A percentile compares a stretch with the other conserved stretches of the same genome.
phyloP scores from a whole-genome alignment of 2,329 filamentous ascomycete species.

The Coniochaeta sp. region DNA sequence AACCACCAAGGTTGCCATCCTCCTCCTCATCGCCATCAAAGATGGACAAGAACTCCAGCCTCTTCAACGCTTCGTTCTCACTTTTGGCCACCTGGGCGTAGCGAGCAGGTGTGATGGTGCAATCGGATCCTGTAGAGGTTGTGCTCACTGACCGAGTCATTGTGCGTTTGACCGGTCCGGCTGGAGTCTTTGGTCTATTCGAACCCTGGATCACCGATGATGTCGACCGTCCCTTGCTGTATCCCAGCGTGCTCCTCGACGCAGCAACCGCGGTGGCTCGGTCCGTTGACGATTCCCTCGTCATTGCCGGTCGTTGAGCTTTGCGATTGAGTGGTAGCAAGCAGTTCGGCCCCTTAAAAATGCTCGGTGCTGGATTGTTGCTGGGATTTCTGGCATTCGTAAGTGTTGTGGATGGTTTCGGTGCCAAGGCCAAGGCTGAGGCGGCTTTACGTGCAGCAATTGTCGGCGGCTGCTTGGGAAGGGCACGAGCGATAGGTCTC shows the following conservation, averaged over 20 bases:
- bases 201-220: slow-evolving; percentile 34
- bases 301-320: slow-evolving; percentile 31
- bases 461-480: slow-evolving; percentile 32
- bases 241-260: slow-evolving; percentile 78
- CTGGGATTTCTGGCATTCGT: slow-evolving; percentile 12
- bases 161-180: slow-evolving; percentile 8
- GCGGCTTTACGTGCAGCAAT: slow-evolving; percentile 48
- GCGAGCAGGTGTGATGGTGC: slow-evolving; percentile 40
- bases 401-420: slow-evolving; percentile 14
- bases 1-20: slow-evolving; percentile 28
- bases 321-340: slow-evolving; percentile 17
- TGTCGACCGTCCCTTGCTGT: slow-evolving; percentile 64
- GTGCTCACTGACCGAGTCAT: slow-evolving; percentile 25
- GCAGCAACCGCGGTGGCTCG: slow-evolving; percentile 55
- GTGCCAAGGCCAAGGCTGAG: slow-evolving; percentile 38
- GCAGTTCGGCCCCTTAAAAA: slow-evolving; percentile 19
- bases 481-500: slow-evolving; percentile 10
- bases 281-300: slow-evolving; percentile 43
- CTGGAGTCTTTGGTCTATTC: slow-evolving; percentile 9
- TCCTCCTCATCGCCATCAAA: slow-evolving; percentile 45
- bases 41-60: slow-evolving; percentile 48
- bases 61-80: slow-evolving; percentile 20
- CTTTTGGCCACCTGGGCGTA: slow-evolving; percentile 22
- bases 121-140: slow-evolving; percentile 28
- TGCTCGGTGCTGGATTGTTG: slow-evolving; percentile 5